Percentiles rank a stretch among this genome's conserved stretches.
phyloP scores from a whole-genome alignment of 495 filamentous ascomycete genomes.

The Hypomontagnella submonticulosa region DNA sequence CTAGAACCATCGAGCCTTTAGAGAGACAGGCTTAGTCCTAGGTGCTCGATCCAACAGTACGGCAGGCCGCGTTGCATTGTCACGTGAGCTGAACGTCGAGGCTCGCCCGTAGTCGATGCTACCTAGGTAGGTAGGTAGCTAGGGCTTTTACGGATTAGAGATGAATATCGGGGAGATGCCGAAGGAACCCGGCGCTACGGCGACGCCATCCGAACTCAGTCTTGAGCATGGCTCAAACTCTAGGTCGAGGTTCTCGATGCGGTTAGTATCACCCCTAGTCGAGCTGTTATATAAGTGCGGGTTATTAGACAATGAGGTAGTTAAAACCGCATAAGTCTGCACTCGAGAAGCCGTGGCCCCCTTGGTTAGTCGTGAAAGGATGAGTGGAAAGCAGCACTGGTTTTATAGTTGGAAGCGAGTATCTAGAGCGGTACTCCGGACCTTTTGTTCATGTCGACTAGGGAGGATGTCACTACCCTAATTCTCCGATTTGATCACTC shows the following conservation, averaged over 20 bases:
- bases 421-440: background rate
- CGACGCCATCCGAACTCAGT: no score
- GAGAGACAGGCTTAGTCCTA: no score
- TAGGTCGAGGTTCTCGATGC: background rate
- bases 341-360: background rate
- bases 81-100: no score
- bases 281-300: background rate
- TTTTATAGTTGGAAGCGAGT: background rate
- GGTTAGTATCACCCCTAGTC: background rate
- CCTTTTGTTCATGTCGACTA: background rate
- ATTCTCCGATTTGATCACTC: background rate
- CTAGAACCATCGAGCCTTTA: no score
- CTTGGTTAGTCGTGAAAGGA: background rate
- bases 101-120: no score
- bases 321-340: background rate
- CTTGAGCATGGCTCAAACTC: no score
- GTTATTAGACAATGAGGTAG: background rate
- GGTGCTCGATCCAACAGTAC: no score
- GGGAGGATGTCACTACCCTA: constrained; percentile 1
- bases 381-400: background rate
- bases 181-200: no score
- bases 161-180: no score
- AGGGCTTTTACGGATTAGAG: no score
- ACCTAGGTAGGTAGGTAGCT: no score
- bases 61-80: no score